phyloP scores from a whole-genome alignment of 2,329 filamentous ascomycete species.

The Botrytis porri region DNA sequence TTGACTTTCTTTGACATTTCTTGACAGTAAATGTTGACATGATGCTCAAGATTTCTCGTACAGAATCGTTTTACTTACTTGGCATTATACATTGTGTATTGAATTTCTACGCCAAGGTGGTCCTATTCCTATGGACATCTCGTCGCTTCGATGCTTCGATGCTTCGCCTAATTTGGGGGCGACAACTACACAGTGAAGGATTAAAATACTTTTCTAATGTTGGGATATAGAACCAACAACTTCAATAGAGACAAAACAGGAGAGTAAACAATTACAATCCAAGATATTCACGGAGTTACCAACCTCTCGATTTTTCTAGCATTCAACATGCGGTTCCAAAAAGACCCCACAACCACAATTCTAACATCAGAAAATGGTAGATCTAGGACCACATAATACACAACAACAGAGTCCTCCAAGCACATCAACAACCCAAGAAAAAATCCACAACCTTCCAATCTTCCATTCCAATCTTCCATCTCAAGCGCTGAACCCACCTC shows the following conservation, averaged over 20 bases:
- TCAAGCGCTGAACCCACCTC: background rate
- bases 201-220: background rate
- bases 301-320: background rate
- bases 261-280: background rate
- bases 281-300: background rate
- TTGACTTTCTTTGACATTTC: background rate
- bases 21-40: background rate
- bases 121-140: background rate
- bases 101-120: no score
- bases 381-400: background rate
- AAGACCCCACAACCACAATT: background rate
- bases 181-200: background rate
- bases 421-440: background rate
- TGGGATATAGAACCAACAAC: background rate
- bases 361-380: background rate
- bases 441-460: background rate
- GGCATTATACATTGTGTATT: background rate
- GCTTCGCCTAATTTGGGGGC: background rate
- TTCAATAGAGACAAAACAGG: background rate
- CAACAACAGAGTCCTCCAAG: background rate
- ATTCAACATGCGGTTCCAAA: background rate
- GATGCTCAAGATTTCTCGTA: background rate
- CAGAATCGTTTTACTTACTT: background rate
- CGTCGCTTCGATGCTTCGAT: background rate
- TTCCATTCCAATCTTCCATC: background rate